Evolutionary conservation across 441 rosid genomes (phyloP), one percentile per base, ranked within the genome.

Genomic region (Cnidoscolus chayamansa): DNA sequence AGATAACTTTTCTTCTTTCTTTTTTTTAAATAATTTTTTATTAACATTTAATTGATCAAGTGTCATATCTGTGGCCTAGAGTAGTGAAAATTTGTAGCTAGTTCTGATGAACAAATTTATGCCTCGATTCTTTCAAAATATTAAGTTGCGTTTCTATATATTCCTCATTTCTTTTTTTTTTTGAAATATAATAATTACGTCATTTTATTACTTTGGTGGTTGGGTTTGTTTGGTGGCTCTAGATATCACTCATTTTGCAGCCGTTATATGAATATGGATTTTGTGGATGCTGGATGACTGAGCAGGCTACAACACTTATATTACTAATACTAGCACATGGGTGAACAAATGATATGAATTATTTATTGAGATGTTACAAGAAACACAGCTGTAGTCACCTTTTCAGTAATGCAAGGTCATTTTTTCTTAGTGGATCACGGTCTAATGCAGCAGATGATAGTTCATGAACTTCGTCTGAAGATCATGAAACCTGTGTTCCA

Each of bases 321-420:
- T 49, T 15, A 13, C 20, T 67, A 32, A 35, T 15, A n/a, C 10
- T 31, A 49, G 51, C 60, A 53, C 35, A 68, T 32, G 25, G 63
- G 13, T 45, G 7, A 49, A 51, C 45, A 59, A n/a, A 65, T 40
- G 1, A n/a, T 53, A n/a, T 20, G 37, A 40, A 30, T 62, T 54
- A 20, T 78, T 75, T 57, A 65, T 68, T 64, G 20, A 50, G 67
- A 25, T 60, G 98, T 72, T 88, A 76, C 84, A 93, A 50, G 81
- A 92, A 71, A 91, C 91, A 86, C 92, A 85, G 15, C 63, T 93
- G 25, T 63, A 74, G 85, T 78, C 89, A 82, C 75, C 89, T 93
- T 74, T 91, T 96, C 79, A 87, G 81, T 74, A 80, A 78, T 68
- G 93, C 96, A 19, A 84, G 94, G 74, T 85, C 89, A 45, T 83